A percentile compares a stretch with the other conserved stretches of the same genome.
phyloP scores from a whole-genome alignment of 345 rosid species.

The Citrus glauca region DNA sequence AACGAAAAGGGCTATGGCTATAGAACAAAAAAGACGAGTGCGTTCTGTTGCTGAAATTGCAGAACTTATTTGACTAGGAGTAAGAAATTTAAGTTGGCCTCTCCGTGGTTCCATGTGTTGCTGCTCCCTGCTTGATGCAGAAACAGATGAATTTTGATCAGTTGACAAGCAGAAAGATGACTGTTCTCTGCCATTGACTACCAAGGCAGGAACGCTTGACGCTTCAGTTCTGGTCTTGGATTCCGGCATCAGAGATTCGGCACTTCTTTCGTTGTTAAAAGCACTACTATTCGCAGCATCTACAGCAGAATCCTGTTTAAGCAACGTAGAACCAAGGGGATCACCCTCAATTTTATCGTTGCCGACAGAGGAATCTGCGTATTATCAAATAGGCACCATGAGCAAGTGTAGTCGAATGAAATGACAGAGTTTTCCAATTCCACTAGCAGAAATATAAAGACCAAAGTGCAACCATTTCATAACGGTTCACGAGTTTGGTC shows the following conservation, averaged over 20 bases:
- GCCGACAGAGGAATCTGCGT: conserved; percentile 35
- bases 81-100: conserved; percentile 16
- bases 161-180: conserved; percentile 20
- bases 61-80: conserved; percentile 47
- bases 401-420: background rate
- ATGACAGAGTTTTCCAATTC: background rate
- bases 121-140: conserved; percentile 24
- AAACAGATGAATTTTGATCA: conserved; percentile 30
- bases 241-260: background rate
- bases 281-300: conserved; percentile 15
- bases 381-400: background rate
- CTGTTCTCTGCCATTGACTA: conserved; percentile 17
- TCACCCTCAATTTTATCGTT: conserved; percentile 20
- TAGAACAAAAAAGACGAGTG: conserved; percentile 46
- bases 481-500: background rate
- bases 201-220: conserved; percentile 18
- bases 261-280: conserved; percentile 23
- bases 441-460: background rate
- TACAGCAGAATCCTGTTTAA: conserved; percentile 10
- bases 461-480: background rate
- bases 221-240: conserved; percentile 9
- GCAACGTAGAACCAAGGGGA: conserved; percentile 18
- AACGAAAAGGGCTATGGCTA: conserved; percentile 43
- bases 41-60: conserved; percentile 52
- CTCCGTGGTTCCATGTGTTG: conserved; percentile 14